A percentile compares a stretch with the other conserved stretches of the same genome.
Conservation (phyloP, 805 yeast species). For the Schizosaccharomyces lindneri region DNA sequence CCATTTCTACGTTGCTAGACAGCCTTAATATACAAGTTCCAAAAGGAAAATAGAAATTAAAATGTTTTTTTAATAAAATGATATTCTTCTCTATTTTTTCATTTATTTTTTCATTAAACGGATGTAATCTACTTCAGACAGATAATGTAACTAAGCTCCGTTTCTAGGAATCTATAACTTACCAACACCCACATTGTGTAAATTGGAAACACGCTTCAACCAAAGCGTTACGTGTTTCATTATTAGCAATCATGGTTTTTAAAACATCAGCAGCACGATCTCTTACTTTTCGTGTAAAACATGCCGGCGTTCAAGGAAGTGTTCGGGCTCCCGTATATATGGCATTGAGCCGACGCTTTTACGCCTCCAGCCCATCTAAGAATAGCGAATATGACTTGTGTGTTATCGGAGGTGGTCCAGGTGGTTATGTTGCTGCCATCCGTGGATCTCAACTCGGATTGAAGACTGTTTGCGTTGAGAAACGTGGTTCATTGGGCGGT, state of each 20-base stretch:
- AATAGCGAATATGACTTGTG: background rate
- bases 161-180: background rate
- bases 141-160: background rate
- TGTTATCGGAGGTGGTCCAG: conserved; percentile 97
- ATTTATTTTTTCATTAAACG: background rate
- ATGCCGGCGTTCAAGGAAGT: background rate
- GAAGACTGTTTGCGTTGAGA: conserved; percentile 89
- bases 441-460: conserved; percentile 91
- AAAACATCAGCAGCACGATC: too few species aligned
- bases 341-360: background rate
- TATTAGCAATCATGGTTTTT: too few species aligned
- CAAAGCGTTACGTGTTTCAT: too few species aligned
- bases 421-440: conserved; percentile 82
- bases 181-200: too few species aligned
- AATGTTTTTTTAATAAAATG: background rate
- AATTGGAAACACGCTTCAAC: too few species aligned
- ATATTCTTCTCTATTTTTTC: background rate
- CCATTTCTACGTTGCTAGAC: background rate
- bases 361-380: background rate
- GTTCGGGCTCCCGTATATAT: background rate
- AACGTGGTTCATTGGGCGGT: conserved; percentile 91
- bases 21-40: background rate
- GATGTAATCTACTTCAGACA: too few species aligned
- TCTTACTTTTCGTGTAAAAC: background rate
- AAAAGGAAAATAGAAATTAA: background rate